Evolutionary conservation across 768 basidiomycete species (phyloP).

Genomic region (Calocybe cyanea): DNA sequence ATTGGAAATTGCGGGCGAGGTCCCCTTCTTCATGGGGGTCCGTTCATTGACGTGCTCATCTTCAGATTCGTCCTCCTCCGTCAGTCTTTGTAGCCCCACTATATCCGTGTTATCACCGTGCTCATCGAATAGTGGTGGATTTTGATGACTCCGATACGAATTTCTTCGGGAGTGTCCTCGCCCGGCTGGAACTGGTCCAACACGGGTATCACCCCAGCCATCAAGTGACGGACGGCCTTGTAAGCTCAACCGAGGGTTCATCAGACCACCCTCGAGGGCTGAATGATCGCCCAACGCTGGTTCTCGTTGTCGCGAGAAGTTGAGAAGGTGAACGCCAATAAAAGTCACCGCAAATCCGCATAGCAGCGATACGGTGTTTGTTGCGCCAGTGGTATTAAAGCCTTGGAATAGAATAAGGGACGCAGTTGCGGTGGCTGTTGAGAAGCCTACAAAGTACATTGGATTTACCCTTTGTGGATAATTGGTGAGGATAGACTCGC

Average conservation of each 20-base stretch:
- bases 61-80: constrained; percentile 65
- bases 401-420: constrained; percentile 97
- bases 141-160: constrained; percentile 64
- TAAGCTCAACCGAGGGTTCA: constrained; percentile 77
- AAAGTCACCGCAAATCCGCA: constrained; percentile 92
- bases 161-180: constrained; percentile 53
- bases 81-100: constrained; percentile 58
- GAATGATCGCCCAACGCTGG: constrained; percentile 37
- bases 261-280: constrained; percentile 60
- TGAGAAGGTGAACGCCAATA: constrained; percentile 94
- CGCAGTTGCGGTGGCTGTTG: constrained; percentile 87
- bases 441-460: constrained; percentile 97
- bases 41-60: constrained; percentile 47
- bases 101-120: constrained; percentile 36
- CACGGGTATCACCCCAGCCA: constrained; percentile 49
- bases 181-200: constrained; percentile 25
- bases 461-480: constrained; percentile 75
- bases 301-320: constrained; percentile 65
- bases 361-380: constrained; percentile 83
- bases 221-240: constrained; percentile 81
- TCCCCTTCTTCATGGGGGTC: constrained; percentile 30
- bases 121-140: constrained; percentile 59
- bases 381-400: constrained; percentile 82
- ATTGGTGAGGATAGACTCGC: constrained; percentile 1
- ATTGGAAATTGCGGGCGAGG: constrained; percentile 15